phyloP scores from a whole-genome alignment of 2,329 filamentous ascomycete species.

The Claviceps purpurea region DNA sequence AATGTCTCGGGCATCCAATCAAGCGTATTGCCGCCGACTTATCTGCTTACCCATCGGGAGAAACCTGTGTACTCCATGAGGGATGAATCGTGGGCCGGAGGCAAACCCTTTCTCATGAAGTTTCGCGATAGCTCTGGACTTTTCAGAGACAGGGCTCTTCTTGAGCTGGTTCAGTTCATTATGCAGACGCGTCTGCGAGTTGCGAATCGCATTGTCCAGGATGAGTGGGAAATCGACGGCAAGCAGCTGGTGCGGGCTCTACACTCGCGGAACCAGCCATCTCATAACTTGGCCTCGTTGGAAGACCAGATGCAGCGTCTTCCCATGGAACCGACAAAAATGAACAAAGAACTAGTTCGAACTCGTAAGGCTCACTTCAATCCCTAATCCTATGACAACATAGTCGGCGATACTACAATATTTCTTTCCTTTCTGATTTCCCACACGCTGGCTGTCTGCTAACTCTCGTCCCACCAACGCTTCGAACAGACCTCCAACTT shows the following conservation, averaged over 20 bases:
- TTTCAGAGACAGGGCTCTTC: slow-evolving; percentile 14
- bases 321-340: slow-evolving; percentile 26
- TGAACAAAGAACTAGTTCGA: slow-evolving; percentile 34
- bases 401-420: background rate
- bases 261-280: slow-evolving; percentile 9
- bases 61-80: slow-evolving; percentile 6
- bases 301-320: slow-evolving; percentile 26
- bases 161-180: slow-evolving; percentile 16
- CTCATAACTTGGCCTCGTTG: slow-evolving; percentile 13
- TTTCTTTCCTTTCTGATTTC: background rate
- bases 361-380: slow-evolving; percentile 22
- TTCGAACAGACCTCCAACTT: slow-evolving; percentile 29
- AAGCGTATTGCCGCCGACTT: slow-evolving; percentile 2
- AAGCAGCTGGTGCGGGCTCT: slow-evolving; percentile 13
- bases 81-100: slow-evolving; percentile 4
- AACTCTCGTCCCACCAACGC: background rate
- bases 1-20: slow-evolving; percentile 3
- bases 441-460: background rate
- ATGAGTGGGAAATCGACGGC: slow-evolving; percentile 19
- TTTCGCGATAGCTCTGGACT: slow-evolving; percentile 14
- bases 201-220: slow-evolving; percentile 16
- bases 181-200: slow-evolving; percentile 17
- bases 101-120: slow-evolving; percentile 13
- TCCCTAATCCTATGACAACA: background rate
- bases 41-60: slow-evolving; percentile 1